A percentile compares a stretch with the other conserved stretches of the same genome.
Conservation (phyloP, 202 grass and related monocot species). For the Carex arenaria region DNA sequence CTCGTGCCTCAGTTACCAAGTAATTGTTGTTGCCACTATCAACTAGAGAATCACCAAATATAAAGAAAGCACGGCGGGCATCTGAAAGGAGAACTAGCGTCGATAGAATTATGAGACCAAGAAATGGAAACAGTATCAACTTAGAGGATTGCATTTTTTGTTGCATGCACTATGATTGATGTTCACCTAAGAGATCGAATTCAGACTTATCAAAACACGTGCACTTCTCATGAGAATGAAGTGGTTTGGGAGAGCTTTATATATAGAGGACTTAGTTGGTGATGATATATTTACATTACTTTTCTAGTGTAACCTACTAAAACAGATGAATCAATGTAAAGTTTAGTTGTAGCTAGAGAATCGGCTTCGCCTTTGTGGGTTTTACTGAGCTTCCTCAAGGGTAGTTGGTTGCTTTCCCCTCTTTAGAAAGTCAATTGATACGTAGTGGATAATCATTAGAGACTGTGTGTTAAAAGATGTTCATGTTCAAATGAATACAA, state of each 20-base stretch:
- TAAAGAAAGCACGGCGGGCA: conserved; percentile 59
- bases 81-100: neutral
- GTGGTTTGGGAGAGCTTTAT: neutral
- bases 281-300: neutral
- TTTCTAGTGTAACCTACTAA: neutral
- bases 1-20: conserved; percentile 57
- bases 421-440: neutral
- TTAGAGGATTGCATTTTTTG: conserved; percentile 8
- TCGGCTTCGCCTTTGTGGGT: neutral
- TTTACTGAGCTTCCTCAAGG: conserved; percentile 14
- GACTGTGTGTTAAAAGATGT: neutral
- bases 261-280: neutral
- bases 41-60: conserved; percentile 91
- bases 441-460: neutral
- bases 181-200: neutral
- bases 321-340: neutral
- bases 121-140: neutral
- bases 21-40: conserved; percentile 96
- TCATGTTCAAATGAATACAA: neutral
- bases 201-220: neutral
- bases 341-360: neutral
- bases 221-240: conserved; percentile 2
- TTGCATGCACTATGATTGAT: neutral
- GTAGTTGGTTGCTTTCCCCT: neutral
- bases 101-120: neutral